Evolutionary conservation across 2,329 filamentous ascomycete genomes (phyloP).

Genomic region (Neonectria hederae): DNA sequence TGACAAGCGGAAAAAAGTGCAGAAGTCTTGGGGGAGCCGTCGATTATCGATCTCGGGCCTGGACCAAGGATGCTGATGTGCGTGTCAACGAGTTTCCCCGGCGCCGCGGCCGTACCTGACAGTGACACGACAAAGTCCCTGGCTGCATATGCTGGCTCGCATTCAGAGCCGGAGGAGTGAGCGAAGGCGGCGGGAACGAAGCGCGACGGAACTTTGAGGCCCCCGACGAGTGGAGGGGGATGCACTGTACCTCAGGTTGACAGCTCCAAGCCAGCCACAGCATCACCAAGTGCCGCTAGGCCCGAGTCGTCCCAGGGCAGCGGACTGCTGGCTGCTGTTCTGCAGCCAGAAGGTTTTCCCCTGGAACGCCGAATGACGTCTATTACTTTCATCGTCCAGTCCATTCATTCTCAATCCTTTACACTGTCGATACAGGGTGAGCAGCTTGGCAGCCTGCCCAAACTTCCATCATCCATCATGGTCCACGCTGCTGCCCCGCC

Average conservation of each 20-base stretch:
- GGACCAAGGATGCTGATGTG: not conserved
- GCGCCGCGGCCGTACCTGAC: not conserved
- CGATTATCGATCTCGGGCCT: not conserved
- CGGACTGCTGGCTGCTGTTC: not conserved
- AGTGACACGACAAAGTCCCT: not conserved
- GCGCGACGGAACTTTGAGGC: not conserved
- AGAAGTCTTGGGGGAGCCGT: not conserved
- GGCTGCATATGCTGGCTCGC: not conserved
- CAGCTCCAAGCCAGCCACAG: not conserved
- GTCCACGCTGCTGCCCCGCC: conserved; percentile 12
- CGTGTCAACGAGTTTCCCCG: conserved; percentile 2
- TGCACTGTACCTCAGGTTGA: not conserved
- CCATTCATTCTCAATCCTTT: not conserved
- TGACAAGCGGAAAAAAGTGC: conserved; percentile 20
- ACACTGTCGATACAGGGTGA: not conserved
- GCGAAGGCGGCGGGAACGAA: not conserved
- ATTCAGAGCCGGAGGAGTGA: not conserved
- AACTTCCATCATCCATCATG: not conserved
- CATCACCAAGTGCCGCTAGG: not conserved
- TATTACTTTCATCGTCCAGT: not conserved
- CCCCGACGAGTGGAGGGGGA: not conserved
- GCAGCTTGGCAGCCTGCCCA: no score
- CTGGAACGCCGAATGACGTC: not conserved
- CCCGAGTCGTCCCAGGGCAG: not conserved
- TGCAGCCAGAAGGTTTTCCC: not conserved